phyloP scores from a whole-genome alignment of 345 rosid species.

The Syzygium aqueum region DNA sequence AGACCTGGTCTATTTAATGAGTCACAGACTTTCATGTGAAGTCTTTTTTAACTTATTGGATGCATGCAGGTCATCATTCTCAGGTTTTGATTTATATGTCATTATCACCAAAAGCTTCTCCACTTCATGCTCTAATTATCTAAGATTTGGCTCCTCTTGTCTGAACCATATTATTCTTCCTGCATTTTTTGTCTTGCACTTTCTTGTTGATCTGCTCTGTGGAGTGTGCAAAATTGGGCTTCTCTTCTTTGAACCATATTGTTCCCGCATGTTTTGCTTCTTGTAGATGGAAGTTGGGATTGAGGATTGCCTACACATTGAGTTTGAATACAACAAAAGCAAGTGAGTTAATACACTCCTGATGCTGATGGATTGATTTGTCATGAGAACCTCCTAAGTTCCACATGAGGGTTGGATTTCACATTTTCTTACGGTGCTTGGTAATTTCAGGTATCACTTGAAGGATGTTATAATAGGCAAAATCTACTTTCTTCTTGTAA shows the following conservation, averaged over 20 bases:
- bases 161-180: not conserved
- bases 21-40: not conserved
- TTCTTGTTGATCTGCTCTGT: not conserved
- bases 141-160: not conserved
- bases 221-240: not conserved
- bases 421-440: not conserved
- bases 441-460: conserved; percentile 41
- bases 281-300: conserved; percentile 61
- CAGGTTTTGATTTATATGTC: not conserved
- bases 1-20: not conserved
- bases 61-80: not conserved
- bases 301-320: conserved; percentile 57
- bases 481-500: conserved; percentile 51
- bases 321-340: conserved; percentile 63
- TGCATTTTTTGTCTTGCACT: not conserved
- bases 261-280: not conserved
- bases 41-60: not conserved
- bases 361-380: not conserved
- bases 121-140: not conserved
- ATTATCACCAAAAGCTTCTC: not conserved
- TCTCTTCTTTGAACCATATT: not conserved
- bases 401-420: not conserved
- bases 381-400: not conserved
- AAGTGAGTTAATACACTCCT: conserved; percentile 23
- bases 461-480: conserved; percentile 57